Evolutionary conservation across 2,329 filamentous ascomycete genomes (phyloP).

Genomic region (Penicillium thymicola): DNA sequence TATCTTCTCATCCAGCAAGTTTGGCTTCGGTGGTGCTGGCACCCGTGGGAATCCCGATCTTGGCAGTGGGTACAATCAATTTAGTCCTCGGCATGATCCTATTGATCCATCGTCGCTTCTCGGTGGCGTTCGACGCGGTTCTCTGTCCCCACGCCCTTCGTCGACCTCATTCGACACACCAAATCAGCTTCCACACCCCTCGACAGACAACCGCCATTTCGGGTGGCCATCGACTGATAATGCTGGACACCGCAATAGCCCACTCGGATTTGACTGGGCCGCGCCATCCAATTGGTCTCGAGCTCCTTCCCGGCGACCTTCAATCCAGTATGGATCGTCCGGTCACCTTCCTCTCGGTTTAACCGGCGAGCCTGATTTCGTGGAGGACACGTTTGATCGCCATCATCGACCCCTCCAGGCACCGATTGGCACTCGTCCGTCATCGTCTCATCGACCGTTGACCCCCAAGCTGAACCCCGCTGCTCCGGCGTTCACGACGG

Average conservation of each 20-base stretch:
- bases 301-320: constrained; percentile 75
- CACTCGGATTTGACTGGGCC: constrained; percentile 54
- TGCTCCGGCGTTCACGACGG: constrained; percentile 80
- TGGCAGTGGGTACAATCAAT: constrained; percentile 45
- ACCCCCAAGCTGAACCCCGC: constrained; percentile 74
- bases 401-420: constrained; percentile 55
- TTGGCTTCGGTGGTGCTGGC: constrained; percentile 34
- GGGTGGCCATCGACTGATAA: constrained; percentile 61
- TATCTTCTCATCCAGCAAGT: constrained; percentile 43
- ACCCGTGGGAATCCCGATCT: constrained; percentile 34
- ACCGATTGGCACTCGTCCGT: constrained; percentile 76
- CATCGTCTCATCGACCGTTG: constrained; percentile 53
- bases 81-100: constrained; percentile 46
- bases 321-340: constrained; percentile 72
- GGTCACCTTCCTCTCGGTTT: constrained; percentile 58
- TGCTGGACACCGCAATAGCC: constrained; percentile 50
- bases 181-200: constrained; percentile 65
- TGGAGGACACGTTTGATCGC: constrained; percentile 48
- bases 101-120: constrained; percentile 46
- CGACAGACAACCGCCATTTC: constrained; percentile 73
- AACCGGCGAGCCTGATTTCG: constrained; percentile 49
- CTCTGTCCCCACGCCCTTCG: constrained; percentile 47
- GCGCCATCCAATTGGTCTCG: constrained; percentile 64
- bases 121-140: constrained; percentile 42
- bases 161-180: constrained; percentile 56